Conservation (phyloP, 2,329 filamentous ascomycete genomes). For the Neocucurbitaria cava region DNA sequence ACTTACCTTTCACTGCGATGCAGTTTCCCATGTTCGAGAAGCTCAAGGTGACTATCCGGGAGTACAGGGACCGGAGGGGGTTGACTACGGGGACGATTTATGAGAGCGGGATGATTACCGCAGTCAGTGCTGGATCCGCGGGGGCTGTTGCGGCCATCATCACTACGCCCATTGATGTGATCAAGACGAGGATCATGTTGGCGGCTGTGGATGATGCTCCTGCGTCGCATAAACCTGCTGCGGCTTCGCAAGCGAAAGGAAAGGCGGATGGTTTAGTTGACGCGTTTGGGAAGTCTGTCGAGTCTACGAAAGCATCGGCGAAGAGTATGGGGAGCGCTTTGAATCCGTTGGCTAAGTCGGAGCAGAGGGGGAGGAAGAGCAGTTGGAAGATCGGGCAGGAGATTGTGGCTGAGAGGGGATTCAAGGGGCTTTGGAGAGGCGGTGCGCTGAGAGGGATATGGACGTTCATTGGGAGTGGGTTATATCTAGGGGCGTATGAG, state of each 20-base stretch:
- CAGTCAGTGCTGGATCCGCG: constrained; percentile 73
- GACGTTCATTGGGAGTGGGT: constrained; percentile 81
- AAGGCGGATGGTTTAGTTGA: constrained; percentile 41
- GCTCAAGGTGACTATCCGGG: constrained; percentile 63
- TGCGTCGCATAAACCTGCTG: constrained; percentile 20
- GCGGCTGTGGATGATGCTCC: constrained; percentile 47
- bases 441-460: constrained; percentile 75
- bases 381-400: constrained; percentile 68
- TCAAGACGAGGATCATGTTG: constrained; percentile 91
- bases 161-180: constrained; percentile 89
- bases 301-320: constrained; percentile 36
- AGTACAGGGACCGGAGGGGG: constrained; percentile 51
- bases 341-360: neutral
- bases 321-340: neutral
- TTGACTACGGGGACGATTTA: constrained; percentile 56
- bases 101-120: constrained; percentile 76
- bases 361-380: constrained; percentile 40
- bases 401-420: constrained; percentile 70
- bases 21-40: constrained; percentile 89
- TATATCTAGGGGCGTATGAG: constrained; percentile 89
- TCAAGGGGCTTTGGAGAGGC: constrained; percentile 79
- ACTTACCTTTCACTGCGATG: constrained; percentile 85
- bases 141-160: constrained; percentile 77
- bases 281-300: constrained; percentile 50
- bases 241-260: constrained; percentile 6